Conservation (phyloP, 192 early-diverging fungal species). For the Cetraspora pellucida region DNA sequence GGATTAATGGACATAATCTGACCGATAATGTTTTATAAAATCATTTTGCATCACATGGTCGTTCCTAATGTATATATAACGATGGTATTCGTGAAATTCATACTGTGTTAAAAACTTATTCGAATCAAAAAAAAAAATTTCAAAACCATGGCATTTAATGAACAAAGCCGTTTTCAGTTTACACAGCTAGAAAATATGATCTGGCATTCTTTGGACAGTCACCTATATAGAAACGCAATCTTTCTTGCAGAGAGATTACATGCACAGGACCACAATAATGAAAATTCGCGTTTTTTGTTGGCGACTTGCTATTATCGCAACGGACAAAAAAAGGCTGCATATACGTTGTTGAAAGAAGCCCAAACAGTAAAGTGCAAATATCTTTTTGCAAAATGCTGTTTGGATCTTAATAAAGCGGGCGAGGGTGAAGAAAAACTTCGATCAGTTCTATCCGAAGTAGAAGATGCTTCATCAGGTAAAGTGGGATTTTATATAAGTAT, state of each 20-base stretch:
- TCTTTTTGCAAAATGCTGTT: conserved; percentile 50
- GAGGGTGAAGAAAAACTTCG: conserved; percentile 40
- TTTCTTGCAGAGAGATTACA: conserved; percentile 49
- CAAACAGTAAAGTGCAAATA: conserved; percentile 36
- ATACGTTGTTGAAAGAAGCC: conserved; percentile 36
- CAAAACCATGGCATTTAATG: neutral
- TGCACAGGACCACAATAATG: conserved; percentile 33
- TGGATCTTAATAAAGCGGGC: conserved; percentile 42
- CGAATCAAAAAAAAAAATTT: neutral
- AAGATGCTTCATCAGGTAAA: conserved; percentile 19
- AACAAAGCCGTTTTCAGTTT: neutral
- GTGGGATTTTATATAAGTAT: conserved; percentile 4
- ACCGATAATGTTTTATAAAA: too few species aligned
- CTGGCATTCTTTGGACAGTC: conserved; percentile 44
- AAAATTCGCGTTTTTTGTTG: conserved; percentile 40
- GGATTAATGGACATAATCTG: too few species aligned
- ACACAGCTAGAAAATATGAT: conserved; percentile 39
- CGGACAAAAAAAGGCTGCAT: conserved; percentile 40
- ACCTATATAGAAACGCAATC: conserved; percentile 43
- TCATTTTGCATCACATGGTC: too few species aligned
- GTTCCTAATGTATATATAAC: too few species aligned
- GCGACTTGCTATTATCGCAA: conserved; percentile 46
- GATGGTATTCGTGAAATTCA: too few species aligned
- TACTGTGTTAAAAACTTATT: neutral
- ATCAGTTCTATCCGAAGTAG: neutral